Percentiles rank a stretch among this genome's conserved stretches.
These are phyloP conservation scores for Fusarium napiforme DNA, from an alignment of 2,329 filamentous ascomycete genomes.

Conservation along the genomic window DNA sequence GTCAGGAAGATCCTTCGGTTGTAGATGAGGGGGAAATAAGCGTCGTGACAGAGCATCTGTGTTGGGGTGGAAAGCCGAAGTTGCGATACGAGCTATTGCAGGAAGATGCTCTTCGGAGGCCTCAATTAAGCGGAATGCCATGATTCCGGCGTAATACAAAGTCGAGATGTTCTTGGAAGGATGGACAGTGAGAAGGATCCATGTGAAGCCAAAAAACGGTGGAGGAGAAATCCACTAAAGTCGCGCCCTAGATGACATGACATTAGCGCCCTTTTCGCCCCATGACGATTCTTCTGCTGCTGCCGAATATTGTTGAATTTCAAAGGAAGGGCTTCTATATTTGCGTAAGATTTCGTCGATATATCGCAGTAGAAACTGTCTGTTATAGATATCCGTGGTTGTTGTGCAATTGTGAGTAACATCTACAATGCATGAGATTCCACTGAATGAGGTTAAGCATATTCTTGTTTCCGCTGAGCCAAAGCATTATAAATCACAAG, in stretches of 20 bases:
- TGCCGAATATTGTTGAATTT: accelerated
- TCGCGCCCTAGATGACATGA: background rate
- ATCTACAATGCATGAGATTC: background rate
- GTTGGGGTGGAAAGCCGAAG: constrained; percentile 9
- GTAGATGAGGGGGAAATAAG: constrained; percentile 10
- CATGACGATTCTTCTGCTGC: background rate
- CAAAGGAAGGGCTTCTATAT: too few species aligned
- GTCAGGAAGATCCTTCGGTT: background rate
- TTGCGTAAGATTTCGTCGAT: accelerated
- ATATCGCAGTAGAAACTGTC: accelerated
- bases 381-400: too few species aligned
- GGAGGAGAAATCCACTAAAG: background rate
- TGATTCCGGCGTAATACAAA: background rate
- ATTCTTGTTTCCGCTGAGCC: background rate
- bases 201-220: background rate
- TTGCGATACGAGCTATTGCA: constrained; percentile 7
- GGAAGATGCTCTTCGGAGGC: background rate
- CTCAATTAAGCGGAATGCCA: background rate
- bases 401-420: background rate
- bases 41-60: constrained; percentile 13
- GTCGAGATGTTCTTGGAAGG: accelerated
- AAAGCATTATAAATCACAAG: background rate
- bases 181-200: too few species aligned
- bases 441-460: background rate
- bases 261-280: background rate